Base-by-base conservation (phyloP, 805 yeast genomes). In the Cyberlindnera xishuangbannaensis region DNA sequence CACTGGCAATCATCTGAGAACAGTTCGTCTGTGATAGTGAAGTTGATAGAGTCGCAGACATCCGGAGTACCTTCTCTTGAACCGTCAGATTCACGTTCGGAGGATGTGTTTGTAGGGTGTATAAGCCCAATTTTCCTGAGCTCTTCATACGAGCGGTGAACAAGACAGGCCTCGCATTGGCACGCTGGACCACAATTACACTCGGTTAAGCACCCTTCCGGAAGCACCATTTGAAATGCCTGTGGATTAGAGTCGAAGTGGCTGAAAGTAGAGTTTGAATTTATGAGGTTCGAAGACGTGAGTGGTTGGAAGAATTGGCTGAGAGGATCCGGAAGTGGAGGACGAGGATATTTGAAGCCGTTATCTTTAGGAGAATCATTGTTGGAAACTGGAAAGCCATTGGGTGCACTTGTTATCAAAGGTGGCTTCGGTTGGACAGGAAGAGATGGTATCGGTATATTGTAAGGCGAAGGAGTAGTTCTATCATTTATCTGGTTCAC, bases 111-210 rank as follows among this genome's bases (percentile, higher is more conserved):
- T 48, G 19, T n/a, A n/a, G n/a, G n/a, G n/a, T n/a, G n/a, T n/a
- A 51, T 21, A 8, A 51, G 34, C 2, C 56, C 56, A 31, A 47
- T 44, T 2, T 31, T 40, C 26, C 27, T 39, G 16, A 51, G 27
- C 18, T 51, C 56, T 25, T 50, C 50, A 16, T 44, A 50, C 1
- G 51, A 47, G 35, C 55, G 38, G 34, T 52, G 57, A 2, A 52
- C 39, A 18, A 51, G 30, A 35, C 57, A 52, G 2, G 51, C 50
- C 11, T 45, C 50, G 34, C 57, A 52, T 0, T 34, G 14, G 38
- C 57, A 52, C 3, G 37, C 34, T 4, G 45, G 43, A 1, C 55
- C 56, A 50, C 57, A 52, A 9, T 37, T 16, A 44, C 57, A 52
- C 27, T 41, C 48, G 7, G 30, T 40, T 5, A 53, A 40, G 31